Base-by-base conservation (phyloP, 345 rosid genomes). In the Erysimum cheiranthoides region DNA sequence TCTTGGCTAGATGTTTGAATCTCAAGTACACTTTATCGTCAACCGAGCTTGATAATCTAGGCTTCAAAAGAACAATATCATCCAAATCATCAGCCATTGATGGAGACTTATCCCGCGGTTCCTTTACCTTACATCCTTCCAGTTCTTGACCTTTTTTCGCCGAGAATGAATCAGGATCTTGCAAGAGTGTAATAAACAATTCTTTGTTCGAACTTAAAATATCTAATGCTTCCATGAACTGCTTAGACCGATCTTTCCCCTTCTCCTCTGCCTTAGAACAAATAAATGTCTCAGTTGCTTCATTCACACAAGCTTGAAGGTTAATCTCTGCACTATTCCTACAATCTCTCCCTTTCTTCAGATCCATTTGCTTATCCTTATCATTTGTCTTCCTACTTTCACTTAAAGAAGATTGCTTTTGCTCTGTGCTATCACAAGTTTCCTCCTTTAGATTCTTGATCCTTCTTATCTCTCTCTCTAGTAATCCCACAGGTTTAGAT, bases 121-220 rank as follows among this genome's bases (percentile, higher is more conserved):
- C 59, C 39, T 66, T 83, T 1, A 45, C 82, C 63, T 75, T 83
- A 47, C 82, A 81, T 66, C 84, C 84, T 34, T 75, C 78, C 63
- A 87, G 71, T 43, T 84, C 94, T 79, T 83, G 71, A 3, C 89
- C 81, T 49, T 83, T 90, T 38, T 84, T 86, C 14, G 45, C 88
- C n/a, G 89, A 63, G 51, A 90, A 72, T 47, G 92, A 93, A 76
- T 86, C 79, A 27, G 93, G 98, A 77, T 93, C 93, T 53, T 89
- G 93, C 36, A 89, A 83, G 68, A 88, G 86, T 67, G 86, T 88
- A 40, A 86, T 32, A 21, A 90, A 86, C 53, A 93, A 59, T 54
- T 85, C 92, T 84, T 85, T 88, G 78, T 93, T 90, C 4, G 90
- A 89, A 76, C 89, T 87, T 54, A 89, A 51, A 21, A 86, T 73